Conservation (phyloP, 805 yeast genomes). For the Ogataea populi-albae region DNA sequence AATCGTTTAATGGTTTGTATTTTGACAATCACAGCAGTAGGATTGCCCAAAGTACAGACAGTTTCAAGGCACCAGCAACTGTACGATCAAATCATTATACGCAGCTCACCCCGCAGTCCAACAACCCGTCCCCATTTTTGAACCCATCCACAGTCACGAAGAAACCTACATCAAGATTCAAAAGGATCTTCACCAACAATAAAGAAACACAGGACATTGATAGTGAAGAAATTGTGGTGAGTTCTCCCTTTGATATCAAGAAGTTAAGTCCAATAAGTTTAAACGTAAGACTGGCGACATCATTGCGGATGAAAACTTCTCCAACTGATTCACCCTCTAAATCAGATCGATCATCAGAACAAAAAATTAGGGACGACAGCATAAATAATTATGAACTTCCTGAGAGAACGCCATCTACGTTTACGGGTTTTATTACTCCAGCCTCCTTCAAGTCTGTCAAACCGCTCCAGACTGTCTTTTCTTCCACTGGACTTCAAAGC, state of each 20-base stretch:
- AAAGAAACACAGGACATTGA: constrained; percentile 7
- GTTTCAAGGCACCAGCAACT: constrained; percentile 1
- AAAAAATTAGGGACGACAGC: background rate
- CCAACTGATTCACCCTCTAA: constrained; percentile 23
- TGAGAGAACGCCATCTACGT: constrained; percentile 15
- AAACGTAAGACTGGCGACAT: constrained; percentile 8
- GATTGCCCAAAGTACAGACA: no score
- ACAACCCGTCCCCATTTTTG: constrained; percentile 25
- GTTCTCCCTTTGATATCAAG: constrained; percentile 21
- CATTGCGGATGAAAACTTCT: constrained; percentile 7
- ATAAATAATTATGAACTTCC: background rate
- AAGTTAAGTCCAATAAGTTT: constrained; percentile 15
- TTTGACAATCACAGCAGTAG: constrained; percentile 19
- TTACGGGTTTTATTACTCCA: constrained; percentile 40
- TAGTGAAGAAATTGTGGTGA: constrained; percentile 9
- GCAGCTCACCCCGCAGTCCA: constrained; percentile 16
- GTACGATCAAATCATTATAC: no score
- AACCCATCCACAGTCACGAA: constrained; percentile 19
- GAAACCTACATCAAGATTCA: constrained; percentile 22
- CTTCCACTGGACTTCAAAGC: constrained; percentile 67
- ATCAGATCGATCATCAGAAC: constrained; percentile 6
- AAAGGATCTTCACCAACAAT: constrained; percentile 18
- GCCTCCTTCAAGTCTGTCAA: constrained; percentile 66
- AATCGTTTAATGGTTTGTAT: constrained; percentile 34
- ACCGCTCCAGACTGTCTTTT: constrained; percentile 83